Base-by-base conservation (phyloP, 148 eudicot species). In the Vaccinium corymbosum region DNA sequence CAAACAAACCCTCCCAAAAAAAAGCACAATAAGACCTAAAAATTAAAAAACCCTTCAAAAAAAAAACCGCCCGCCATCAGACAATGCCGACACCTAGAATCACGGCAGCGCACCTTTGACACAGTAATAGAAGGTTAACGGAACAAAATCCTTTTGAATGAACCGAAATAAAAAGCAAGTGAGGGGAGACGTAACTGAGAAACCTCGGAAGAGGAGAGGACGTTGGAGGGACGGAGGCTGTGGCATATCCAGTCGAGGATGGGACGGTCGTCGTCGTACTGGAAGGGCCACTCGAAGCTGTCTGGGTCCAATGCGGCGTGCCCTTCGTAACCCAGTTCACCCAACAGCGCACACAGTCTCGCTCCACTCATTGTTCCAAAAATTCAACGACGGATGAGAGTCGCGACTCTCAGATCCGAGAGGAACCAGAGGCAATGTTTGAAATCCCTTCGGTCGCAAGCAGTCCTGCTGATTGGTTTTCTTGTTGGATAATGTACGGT, bases 201-300 rank as follows among this genome's bases (percentile, higher is more conserved):
- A 87, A 97, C 88, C 78, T 97, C 97, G 57, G 97, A 83, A 72
- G 92, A 87, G 59, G 99, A 94, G 82, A 97, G 97, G 83, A 97
- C 98, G 83, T 97, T 97, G 71, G 99, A 92, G 78, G 95, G 97
- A 48, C 94, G 95, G 66, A 97, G 97, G 86, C 92, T 93, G 38
- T 95, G 93, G 86, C 98, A 97, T 59, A 97, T 89, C 99, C 99
- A 97, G 70, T 93, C 93, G 79, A 97, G 98, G 13, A 97, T 87
- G 71, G 99, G 98, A 0, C 97, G 92, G 84, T 91, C 94, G 81
- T 97, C 97, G 79, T 94, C 98, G 91, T 96, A 96, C 84, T 97
- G 97, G 64, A 97, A 97, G 1, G 99, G 97, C 99, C 99, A 97
- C 78, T 97, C 99, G 81, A 97, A 94, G 88, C 98, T 97, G 89